A percentile compares a stretch with the other conserved stretches of the same genome.
These are phyloP conservation scores for Knoxia roxburghii DNA, from an alignment of 257 asterid species.

Conservation along the genomic window DNA sequence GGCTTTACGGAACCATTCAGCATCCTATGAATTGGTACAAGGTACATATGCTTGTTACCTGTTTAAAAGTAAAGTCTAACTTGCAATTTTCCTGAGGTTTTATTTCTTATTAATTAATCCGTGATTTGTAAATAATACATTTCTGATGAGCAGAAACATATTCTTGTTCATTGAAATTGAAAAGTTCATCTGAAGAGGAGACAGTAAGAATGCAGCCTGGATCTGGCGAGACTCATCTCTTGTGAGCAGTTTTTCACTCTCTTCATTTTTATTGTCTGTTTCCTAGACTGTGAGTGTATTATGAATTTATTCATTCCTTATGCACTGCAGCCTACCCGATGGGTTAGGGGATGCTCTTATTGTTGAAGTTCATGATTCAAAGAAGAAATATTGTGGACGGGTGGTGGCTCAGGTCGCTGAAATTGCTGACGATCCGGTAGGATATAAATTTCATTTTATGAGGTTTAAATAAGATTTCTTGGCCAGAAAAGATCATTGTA, in stretches of 20 bases:
- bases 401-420: conserved; percentile 84
- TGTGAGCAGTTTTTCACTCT: conserved; percentile 43
- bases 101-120: conserved; percentile 11
- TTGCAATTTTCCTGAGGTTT: not conserved
- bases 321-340: conserved; percentile 67
- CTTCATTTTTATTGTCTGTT: not conserved
- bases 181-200: conserved; percentile 78
- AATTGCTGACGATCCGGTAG: conserved; percentile 86
- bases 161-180: conserved; percentile 70
- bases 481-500: conserved; percentile 10
- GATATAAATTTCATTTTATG: conserved; percentile 19
- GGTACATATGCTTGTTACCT: conserved; percentile 36
- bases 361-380: conserved; percentile 74
- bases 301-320: conserved; percentile 17
- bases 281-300: conserved; percentile 6
- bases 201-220: conserved; percentile 89
- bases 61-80: not conserved
- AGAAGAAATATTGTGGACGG: conserved; percentile 70
- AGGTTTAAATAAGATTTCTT: not conserved
- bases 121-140: conserved; percentile 4
- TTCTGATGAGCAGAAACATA: conserved; percentile 51
- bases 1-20: conserved; percentile 65
- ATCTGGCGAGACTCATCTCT: conserved; percentile 85
- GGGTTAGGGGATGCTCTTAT: conserved; percentile 86
- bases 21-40: conserved; percentile 59